phyloP scores from a whole-genome alignment of 148 eudicot species.

The Polygonum aviculare region DNA sequence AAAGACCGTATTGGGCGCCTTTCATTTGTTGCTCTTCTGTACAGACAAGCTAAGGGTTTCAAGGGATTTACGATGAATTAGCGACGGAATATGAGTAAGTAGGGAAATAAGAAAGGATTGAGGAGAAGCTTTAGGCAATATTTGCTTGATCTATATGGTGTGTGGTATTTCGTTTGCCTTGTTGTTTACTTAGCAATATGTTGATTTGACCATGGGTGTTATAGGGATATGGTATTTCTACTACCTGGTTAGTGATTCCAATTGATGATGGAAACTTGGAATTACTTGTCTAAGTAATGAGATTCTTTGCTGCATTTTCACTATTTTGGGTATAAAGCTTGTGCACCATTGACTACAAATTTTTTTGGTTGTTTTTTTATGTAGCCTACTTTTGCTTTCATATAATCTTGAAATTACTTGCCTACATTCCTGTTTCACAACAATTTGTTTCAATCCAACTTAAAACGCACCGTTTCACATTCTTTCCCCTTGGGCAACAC shows the following conservation, averaged over 20 bases:
- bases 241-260: not conserved
- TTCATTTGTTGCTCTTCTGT: conserved; percentile 75
- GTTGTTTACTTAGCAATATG: not conserved
- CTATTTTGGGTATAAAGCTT: not conserved
- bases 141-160: not conserved
- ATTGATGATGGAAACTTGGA: not conserved
- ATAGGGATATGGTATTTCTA: not conserved
- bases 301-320: not conserved
- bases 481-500: too few species aligned
- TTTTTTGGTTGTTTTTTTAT: too few species aligned
- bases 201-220: not conserved
- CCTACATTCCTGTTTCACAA: too few species aligned
- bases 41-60: conserved; percentile 25
- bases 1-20: conserved; percentile 51
- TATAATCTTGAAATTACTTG: too few species aligned
- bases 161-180: not conserved
- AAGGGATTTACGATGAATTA: not conserved
- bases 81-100: not conserved
- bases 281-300: not conserved
- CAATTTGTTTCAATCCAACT: too few species aligned
- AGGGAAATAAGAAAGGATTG: not conserved
- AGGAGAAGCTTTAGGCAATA: not conserved
- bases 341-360: too few species aligned
- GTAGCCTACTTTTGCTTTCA: too few species aligned
- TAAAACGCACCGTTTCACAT: too few species aligned